Evolutionary conservation across 108 stramenopile genomes (phyloP).

Genomic region (Nitzschia inconspicua): DNA sequence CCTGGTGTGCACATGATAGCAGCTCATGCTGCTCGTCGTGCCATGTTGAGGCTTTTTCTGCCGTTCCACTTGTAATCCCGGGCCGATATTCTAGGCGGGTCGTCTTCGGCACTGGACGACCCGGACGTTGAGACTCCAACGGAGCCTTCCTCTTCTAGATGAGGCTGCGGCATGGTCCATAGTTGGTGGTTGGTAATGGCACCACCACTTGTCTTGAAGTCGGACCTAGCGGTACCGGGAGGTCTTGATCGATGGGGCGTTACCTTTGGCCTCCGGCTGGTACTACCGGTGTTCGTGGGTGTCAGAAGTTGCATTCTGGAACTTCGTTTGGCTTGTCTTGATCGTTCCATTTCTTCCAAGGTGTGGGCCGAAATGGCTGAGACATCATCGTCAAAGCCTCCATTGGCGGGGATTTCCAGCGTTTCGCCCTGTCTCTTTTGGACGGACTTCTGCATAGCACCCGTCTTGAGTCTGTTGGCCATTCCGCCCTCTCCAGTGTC

Average conservation of each 20-base stretch:
- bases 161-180: not conserved
- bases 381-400: slow-evolving; percentile 22
- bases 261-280: no score
- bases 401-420: slow-evolving; percentile 22
- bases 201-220: not conserved
- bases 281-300: no score
- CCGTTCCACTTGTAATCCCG: no score
- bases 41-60: not conserved
- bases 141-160: not conserved
- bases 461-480: not conserved
- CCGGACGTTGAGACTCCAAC: not conserved
- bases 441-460: not conserved
- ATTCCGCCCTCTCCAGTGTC: not conserved
- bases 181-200: not conserved
- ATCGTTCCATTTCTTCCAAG: slow-evolving; percentile 30
- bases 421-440: slow-evolving; percentile 10
- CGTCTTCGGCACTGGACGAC: not conserved
- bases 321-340: not conserved
- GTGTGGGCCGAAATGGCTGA: slow-evolving; percentile 30
- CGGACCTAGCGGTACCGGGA: no score
- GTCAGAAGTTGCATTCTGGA: no score
- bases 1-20: no score
- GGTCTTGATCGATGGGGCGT: not conserved
- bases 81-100: not conserved
- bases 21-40: not conserved